Conservation (phyloP, 768 basidiomycete species). For the Agaricus sinodeliciosus region DNA sequence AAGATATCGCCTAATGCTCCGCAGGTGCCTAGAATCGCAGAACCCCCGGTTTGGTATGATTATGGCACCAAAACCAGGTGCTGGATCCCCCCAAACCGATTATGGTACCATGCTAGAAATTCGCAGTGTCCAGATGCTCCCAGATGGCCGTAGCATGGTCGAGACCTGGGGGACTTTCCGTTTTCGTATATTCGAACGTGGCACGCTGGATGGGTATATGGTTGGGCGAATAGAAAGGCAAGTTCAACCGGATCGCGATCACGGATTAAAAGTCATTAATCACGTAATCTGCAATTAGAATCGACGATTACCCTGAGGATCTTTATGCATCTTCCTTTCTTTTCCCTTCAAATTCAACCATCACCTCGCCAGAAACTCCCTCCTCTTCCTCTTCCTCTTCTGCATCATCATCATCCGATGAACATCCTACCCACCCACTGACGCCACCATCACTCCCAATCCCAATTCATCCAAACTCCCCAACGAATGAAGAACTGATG, state of each 20-base stretch:
- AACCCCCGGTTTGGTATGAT: constrained; percentile 91
- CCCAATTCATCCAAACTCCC: constrained; percentile 21
- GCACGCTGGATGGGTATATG: constrained; percentile 83
- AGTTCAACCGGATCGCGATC: constrained; percentile 13
- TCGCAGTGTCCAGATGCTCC: constrained; percentile 74
- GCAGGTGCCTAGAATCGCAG: constrained; percentile 79
- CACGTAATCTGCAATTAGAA: constrained; percentile 16
- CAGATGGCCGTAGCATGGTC: constrained; percentile 84
- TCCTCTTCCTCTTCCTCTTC: constrained; percentile 5
- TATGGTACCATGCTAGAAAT: constrained; percentile 97
- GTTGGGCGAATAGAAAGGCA: constrained; percentile 72
- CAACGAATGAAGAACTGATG: constrained; percentile 56
- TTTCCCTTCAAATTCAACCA: constrained; percentile 1
- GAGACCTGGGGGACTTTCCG: constrained; percentile 61
- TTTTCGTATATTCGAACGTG: constrained; percentile 83
- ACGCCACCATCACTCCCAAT: constrained; percentile 2
- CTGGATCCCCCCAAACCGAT: constrained; percentile 37
- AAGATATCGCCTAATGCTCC: constrained; percentile 92
- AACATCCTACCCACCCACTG: constrained; percentile 3
- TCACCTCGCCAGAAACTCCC: background rate
- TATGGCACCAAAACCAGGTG: constrained; percentile 51
- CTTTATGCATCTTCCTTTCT: constrained; percentile 24
- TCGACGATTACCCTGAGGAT: constrained; percentile 31
- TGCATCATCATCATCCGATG: constrained; percentile 7
- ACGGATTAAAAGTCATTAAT: background rate